Evolutionary conservation across 345 rosid species (phyloP).

Genomic region (Eucalyptus brandiana): DNA sequence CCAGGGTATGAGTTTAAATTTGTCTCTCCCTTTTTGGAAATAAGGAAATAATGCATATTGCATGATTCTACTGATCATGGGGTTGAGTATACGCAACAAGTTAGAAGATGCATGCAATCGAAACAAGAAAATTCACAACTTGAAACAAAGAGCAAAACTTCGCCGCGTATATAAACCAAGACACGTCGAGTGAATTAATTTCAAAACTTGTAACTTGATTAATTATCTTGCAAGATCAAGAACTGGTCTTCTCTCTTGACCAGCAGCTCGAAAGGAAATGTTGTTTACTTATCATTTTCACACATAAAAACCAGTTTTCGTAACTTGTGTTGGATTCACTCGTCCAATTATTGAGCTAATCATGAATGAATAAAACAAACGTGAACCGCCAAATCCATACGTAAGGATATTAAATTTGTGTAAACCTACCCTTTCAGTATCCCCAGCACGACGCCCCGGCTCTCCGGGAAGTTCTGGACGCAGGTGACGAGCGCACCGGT

Average conservation of each 20-base stretch:
- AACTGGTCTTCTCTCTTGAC: background rate
- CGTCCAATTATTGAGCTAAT: background rate
- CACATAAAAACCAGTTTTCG: background rate
- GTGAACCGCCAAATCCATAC: background rate
- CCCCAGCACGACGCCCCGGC: slow-evolving; percentile 48
- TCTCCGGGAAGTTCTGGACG: slow-evolving; percentile 57
- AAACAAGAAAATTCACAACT: background rate
- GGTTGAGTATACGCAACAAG: background rate
- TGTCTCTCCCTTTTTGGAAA: background rate
- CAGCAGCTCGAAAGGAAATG: background rate
- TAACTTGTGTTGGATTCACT: background rate
- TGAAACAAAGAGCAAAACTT: too few species aligned
- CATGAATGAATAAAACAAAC: background rate
- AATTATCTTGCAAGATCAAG: background rate
- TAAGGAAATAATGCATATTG: background rate
- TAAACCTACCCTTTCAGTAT: slow-evolving; percentile 20
- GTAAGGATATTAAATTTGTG: background rate
- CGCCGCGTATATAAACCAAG: too few species aligned
- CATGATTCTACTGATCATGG: background rate
- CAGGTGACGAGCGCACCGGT: slow-evolving; percentile 49
- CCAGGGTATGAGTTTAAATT: background rate
- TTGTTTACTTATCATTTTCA: background rate
- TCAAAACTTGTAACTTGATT: background rate
- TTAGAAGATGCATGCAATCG: background rate
- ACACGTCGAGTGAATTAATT: too few species aligned